These are phyloP conservation scores for Coprinopsis marcescibilis DNA, from an alignment of 768 basidiomycete genomes.

Conservation along the genomic window DNA sequence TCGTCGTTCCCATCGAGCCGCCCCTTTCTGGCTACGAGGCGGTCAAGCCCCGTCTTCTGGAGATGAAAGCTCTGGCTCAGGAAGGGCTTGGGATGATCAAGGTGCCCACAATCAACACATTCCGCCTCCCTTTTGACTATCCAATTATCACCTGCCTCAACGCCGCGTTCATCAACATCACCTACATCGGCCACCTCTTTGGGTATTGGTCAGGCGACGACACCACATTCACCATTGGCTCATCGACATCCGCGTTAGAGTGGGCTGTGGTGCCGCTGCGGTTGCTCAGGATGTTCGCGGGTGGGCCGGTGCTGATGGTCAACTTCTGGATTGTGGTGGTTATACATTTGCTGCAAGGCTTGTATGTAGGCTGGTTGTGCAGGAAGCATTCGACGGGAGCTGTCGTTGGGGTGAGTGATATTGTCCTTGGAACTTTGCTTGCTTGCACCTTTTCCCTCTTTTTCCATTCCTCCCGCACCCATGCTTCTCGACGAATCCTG, in stretches of 20 bases:
- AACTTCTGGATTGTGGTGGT: slow-evolving; percentile 26
- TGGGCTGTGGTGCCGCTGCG: slow-evolving; percentile 22
- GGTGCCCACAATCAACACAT: slow-evolving; percentile 54
- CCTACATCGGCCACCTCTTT: slow-evolving; percentile 14
- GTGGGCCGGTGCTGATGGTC: slow-evolving; percentile 22
- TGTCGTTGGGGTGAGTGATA: slow-evolving; percentile 31
- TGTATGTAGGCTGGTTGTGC: slow-evolving; percentile 45
- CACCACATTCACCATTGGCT: not conserved
- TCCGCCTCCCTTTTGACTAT: slow-evolving; percentile 35
- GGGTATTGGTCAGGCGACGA: not conserved
- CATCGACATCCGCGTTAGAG: slow-evolving; percentile 21
- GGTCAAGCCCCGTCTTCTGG: slow-evolving; percentile 71
- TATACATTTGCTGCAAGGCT: slow-evolving; percentile 40
- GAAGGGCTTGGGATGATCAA: slow-evolving; percentile 75
- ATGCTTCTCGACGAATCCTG: too few species aligned
- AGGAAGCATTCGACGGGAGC: slow-evolving; percentile 44
- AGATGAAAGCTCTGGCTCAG: slow-evolving; percentile 79
- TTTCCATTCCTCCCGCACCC: too few species aligned
- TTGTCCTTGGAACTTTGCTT: not conserved
- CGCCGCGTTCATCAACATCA: not conserved
- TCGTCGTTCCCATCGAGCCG: slow-evolving; percentile 60
- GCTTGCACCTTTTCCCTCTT: too few species aligned
- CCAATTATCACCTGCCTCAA: not conserved
- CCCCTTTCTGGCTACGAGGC: slow-evolving; percentile 72
- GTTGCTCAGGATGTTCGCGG: slow-evolving; percentile 24